Base-by-base conservation (phyloP, 305 asterid genomes). In the Lippia alba region DNA sequence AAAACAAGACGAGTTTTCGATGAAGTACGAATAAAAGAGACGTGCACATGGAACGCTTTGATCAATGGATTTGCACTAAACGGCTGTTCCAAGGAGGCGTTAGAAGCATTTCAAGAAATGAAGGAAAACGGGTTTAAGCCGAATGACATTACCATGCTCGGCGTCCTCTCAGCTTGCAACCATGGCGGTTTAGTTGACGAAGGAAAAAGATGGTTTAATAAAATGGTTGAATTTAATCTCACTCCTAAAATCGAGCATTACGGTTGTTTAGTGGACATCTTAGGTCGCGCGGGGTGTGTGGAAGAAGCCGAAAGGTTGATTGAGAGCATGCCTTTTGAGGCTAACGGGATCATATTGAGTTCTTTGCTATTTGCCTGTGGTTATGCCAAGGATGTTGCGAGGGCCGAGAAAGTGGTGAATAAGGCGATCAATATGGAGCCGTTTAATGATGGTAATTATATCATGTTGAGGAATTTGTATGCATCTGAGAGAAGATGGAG, bases 151-250 rank as follows among this genome's bases (percentile, higher is more conserved):
- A 94, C 99, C 54, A 81, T 94, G 94, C 93, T 90, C 14, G 96
- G 94, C 3, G 88, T 91, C 45, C 76, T 94, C 68, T 87, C 97
- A 50, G 99, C 99, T 65, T 94, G 99, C 64, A 90, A 81, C 82
- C 97, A 94, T 63, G 92, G 91, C 56, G 99, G 97, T 72, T 77
- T 91, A 69, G 96, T 94, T 19, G 87, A 88, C 65, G 99, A 94
- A 86, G 99, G 97, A 19, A 90, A 77, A 74, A 65, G 63, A 78
- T 91, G 91, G 96, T 90, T 91, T 66, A 40, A 56, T 51, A 89
- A 81, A 68, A 91, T 91, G 90, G 76, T 56, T 61, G 89, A 81
- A n/a, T 83, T 82, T 10, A 61, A 73, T 15, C 78, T 91, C n/a
- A 79, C 78, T 20, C 95, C 95, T 0, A 69, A 66, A 77, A 81